A percentile compares a stretch with the other conserved stretches of the same genome.
phyloP scores from a whole-genome alignment of 768 basidiomycete genomes.

The Pseudohyphozyma bogoriensis region DNA sequence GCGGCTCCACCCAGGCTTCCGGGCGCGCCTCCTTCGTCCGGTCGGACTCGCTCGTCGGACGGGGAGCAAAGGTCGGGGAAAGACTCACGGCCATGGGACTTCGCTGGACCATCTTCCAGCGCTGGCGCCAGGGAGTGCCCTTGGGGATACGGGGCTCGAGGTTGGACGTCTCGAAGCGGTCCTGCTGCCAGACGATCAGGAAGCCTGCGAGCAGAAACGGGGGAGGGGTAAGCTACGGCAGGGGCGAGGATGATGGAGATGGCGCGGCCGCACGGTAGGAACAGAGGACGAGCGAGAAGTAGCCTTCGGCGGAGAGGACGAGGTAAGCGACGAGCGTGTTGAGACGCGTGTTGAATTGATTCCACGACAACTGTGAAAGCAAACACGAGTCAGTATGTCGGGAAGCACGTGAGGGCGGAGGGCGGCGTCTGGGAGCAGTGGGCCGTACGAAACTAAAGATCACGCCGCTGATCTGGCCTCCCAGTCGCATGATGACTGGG shows the following conservation, averaged over 20 bases:
- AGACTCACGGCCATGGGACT: constrained; percentile 19
- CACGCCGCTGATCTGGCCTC: not conserved
- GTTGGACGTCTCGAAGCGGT: constrained; percentile 14
- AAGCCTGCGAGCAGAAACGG: constrained; percentile 1
- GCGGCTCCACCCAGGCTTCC: too few species aligned
- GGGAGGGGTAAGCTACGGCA: not conserved
- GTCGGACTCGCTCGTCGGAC: too few species aligned
- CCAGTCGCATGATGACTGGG: not conserved
- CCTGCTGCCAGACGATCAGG: constrained; percentile 27
- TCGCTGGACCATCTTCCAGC: constrained; percentile 3
- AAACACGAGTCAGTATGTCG: not conserved
- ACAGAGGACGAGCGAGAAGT: constrained; percentile 28
- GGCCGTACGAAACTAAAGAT: not conserved
- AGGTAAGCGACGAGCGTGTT: constrained; percentile 29
- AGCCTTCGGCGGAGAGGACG: constrained; percentile 29
- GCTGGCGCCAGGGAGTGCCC: constrained; percentile 11
- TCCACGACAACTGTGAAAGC: not conserved
- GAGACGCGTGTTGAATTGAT: constrained; percentile 1
- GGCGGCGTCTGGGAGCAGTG: not conserved
- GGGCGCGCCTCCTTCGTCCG: too few species aligned
- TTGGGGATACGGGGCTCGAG: constrained; percentile 21
- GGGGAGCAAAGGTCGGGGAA: not conserved
- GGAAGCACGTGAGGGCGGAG: not conserved
- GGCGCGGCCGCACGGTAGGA: constrained; percentile 5
- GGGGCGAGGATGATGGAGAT: too few species aligned